Evolutionary conservation across 805 yeast species (phyloP), one percentile per base, ranked within the genome.

Genomic region (Zygoascus tannicola): DNA sequence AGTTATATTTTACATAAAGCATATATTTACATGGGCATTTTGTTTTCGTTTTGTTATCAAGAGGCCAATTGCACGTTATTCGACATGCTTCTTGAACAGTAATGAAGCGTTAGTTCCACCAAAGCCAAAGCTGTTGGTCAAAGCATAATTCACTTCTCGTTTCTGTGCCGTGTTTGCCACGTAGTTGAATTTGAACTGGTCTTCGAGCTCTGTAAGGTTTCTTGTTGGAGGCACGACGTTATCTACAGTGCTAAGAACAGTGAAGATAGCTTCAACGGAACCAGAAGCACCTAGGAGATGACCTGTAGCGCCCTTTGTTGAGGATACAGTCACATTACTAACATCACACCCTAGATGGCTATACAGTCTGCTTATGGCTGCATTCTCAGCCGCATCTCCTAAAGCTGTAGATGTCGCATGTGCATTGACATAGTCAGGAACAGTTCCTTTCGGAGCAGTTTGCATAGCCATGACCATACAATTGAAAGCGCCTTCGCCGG

Each of bases 221-320:
- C 84, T 62, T 0, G 95, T 86, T 5, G 94, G 94, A 0, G 97
- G 97, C 2, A 85, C 53, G 1, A 66, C 56, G 5, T 73, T 70
- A 2, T 76, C 59, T 33, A 73, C 59, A 38, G 90, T 54, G 0
- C 95, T 78, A 55, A 80, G 57, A 2, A 86, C 65, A 0, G 95
- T 78, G 60, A 85, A 85, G 1, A 87, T 78, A 3, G 94, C 76
- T 56, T 92, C 99, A 3, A 92, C 85, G 0, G 95, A 79, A 4
- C 98, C 99, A 0, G 98, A 92, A 1, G 95, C 98, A 1, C 98
- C 98, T 22, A 92, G 66, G 18, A 90, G 68, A 63, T 92, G 99
- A 0, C 99, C 99, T 34, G 84, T 82, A 0, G 96, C 76, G 1
- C 97, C 94, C 60, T 92, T 92, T 15, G 87, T 85, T 2, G 96